These are phyloP conservation scores for Alternaria dauci DNA, from an alignment of 2,329 filamentous ascomycete species.

Conservation along the genomic window DNA sequence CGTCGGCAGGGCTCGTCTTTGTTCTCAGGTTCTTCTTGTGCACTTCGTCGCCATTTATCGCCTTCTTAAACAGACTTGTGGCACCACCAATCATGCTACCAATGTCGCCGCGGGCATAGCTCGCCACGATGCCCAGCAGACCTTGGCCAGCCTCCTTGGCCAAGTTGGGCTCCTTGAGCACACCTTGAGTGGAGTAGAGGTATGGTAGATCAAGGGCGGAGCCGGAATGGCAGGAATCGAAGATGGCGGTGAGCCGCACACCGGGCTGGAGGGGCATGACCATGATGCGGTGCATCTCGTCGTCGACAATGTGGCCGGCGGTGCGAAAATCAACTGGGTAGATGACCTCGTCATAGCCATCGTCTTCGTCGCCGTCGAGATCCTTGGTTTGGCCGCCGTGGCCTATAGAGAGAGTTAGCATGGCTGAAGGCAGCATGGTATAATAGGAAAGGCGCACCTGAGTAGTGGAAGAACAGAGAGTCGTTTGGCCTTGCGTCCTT, in stretches of 20 bases:
- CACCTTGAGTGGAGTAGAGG: conserved; percentile 80
- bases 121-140: conserved; percentile 73
- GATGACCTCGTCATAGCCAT: conserved; percentile 84
- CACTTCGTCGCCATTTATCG: conserved; percentile 78
- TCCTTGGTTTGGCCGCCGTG: conserved; percentile 85
- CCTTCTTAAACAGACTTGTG: conserved; percentile 88
- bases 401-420: conserved; percentile 59
- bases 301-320: conserved; percentile 82
- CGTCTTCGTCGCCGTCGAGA: conserved; percentile 79
- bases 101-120: conserved; percentile 85
- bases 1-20: conserved; percentile 92
- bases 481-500: conserved; percentile 93
- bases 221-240: conserved; percentile 82
- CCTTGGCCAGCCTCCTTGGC: conserved; percentile 81
- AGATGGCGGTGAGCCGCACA: conserved; percentile 83
- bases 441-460: conserved; percentile 66
- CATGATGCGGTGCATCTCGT: conserved; percentile 82
- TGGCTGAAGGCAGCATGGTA: background rate
- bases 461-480: conserved; percentile 97
- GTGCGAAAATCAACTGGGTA: conserved; percentile 83
- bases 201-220: conserved; percentile 81
- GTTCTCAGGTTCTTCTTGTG: conserved; percentile 84
- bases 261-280: conserved; percentile 81
- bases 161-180: conserved; percentile 82
- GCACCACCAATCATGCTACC: conserved; percentile 80